phyloP scores from a whole-genome alignment of 2,329 filamentous ascomycete species.

The Fusarium sp. region DNA sequence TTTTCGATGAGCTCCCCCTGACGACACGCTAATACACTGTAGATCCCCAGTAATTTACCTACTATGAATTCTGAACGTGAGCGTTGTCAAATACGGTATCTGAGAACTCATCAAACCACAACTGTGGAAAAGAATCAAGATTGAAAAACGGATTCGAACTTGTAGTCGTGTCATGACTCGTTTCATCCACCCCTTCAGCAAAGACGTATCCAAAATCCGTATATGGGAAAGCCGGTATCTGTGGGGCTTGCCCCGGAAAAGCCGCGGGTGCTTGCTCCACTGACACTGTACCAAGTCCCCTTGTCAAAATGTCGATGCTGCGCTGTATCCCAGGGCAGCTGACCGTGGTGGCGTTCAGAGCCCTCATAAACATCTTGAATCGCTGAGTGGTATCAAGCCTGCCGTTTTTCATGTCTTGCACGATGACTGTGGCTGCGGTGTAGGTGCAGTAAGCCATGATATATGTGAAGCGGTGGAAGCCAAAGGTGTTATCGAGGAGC shows the following conservation, averaged over 20 bases:
- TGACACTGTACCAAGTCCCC: background rate
- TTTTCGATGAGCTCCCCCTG: accelerated
- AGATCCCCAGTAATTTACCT: background rate
- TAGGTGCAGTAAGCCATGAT: constrained; percentile 7
- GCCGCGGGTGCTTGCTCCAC: too few relatives aligned
- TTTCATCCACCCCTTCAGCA: background rate
- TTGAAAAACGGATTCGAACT: background rate
- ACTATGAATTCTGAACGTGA: accelerated
- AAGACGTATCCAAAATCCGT: background rate
- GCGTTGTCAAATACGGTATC: background rate
- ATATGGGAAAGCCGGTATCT: background rate
- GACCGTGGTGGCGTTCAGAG: background rate
- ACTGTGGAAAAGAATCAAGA: background rate
- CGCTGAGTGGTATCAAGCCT: background rate
- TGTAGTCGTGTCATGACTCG: background rate
- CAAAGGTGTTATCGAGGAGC: background rate
- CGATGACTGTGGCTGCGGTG: background rate
- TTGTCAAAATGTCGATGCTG: background rate
- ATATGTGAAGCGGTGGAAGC: background rate
- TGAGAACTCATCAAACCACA: background rate
- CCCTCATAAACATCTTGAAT: background rate
- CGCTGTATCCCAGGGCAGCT: background rate
- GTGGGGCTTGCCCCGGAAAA: background rate
- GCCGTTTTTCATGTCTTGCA: background rate
- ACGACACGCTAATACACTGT: accelerated